Evolutionary conservation across 2,329 filamentous ascomycete species (phyloP), one percentile per base, ranked within the genome.

Genomic region (Waltergamsia citrina): DNA sequence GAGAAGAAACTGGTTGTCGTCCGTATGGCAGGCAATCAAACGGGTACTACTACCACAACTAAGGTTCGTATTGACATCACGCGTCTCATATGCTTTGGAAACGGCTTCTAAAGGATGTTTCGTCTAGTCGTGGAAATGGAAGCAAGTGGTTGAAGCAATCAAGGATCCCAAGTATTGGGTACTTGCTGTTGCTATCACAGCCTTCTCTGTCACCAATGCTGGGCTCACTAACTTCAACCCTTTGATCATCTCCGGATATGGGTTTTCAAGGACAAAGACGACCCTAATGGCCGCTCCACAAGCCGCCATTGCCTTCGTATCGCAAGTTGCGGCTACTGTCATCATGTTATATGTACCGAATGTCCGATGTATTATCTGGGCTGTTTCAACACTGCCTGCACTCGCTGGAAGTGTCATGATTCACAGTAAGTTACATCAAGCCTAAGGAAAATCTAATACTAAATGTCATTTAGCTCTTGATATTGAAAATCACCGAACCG

Each of bases 121-220:
- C n/a, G n/a, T n/a, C n/a, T n/a, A 46, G 45, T 39, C 36, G 18
- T 50, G 46, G 33, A 38, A 44, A 5, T n/a, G 33, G 0, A 8
- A 17, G 0, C 47, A 49, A 0, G 40, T 50, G 1, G 2, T 43
- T 3, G 49, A 52, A 17, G 34, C 43, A 1, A 30, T 56, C n/a
- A n/a, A n/a, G n/a, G n/a, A n/a, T n/a, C n/a, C n/a, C n/a, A n/a
- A n/a, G n/a, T n/a, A n/a, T 26, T 53, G 46, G 33, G 43, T 46
- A 11, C 40, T 48, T 5, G 50, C 45, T 30, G 27, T 46, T 1
- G 38, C 44, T 2, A 45, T 45, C 1, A 40, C 83, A 19, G 79
- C 74, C 53, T 71, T 80, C 43, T 78, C 79, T 14, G 63, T 84
- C 17, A 76, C 78, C 31, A 76, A 83, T 40, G 74, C 77, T 34